Conservation (phyloP, 1,284 basidiomycete species). For the Tylopilus sp. region DNA sequence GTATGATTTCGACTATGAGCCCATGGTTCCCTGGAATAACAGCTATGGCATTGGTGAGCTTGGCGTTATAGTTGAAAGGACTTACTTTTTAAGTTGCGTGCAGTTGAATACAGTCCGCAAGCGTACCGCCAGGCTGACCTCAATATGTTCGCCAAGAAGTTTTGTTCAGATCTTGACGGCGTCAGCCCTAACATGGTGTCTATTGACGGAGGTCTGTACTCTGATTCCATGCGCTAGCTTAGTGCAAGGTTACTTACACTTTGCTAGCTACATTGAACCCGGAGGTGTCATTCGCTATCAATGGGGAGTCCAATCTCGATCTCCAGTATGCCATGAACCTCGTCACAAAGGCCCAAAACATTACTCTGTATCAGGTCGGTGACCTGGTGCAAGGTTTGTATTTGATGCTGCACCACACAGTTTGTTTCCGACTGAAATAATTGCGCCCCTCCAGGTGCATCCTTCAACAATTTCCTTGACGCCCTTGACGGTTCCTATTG, state of each 20-base stretch:
- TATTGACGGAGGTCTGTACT: conserved; percentile 58
- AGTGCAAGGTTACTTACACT: conserved; percentile 19
- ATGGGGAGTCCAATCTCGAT: conserved; percentile 68
- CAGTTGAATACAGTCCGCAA: conserved; percentile 64
- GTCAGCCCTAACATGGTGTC: conserved; percentile 47
- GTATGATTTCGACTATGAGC: conserved; percentile 57
- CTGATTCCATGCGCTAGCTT: background rate
- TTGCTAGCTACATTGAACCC: conserved; percentile 47
- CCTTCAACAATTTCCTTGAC: conserved; percentile 60
- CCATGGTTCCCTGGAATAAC: conserved; percentile 53
- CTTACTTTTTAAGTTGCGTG: conserved; percentile 1
- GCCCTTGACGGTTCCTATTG: conserved; percentile 65
- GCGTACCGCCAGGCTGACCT: conserved; percentile 57
- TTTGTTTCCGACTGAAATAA: conserved; percentile 1
- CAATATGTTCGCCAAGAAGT: conserved; percentile 55
- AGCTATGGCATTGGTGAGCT: conserved; percentile 61
- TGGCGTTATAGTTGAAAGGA: conserved; percentile 4
- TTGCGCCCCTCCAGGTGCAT: conserved; percentile 46
- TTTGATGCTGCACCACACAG: background rate
- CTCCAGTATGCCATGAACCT: conserved; percentile 63
- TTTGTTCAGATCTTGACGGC: conserved; percentile 48
- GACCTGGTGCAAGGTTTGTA: conserved; percentile 53
- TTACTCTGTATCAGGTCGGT: conserved; percentile 62
- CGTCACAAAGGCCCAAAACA: conserved; percentile 49
- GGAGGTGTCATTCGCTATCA: conserved; percentile 49